phyloP scores from a whole-genome alignment of 257 asterid genomes.

The Salvia hispanica region DNA sequence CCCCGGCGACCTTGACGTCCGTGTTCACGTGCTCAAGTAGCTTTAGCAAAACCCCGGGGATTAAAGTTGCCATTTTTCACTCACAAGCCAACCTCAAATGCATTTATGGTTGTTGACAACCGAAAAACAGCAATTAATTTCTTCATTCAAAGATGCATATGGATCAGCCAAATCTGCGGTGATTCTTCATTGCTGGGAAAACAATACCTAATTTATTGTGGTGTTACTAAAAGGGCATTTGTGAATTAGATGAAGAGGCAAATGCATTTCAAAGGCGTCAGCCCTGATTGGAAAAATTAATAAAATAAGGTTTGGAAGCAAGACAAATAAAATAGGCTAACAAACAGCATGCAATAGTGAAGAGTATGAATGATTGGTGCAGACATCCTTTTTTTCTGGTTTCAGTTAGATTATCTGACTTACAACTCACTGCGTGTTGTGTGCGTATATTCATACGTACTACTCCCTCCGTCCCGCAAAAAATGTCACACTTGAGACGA shows the following conservation, averaged over 20 bases:
- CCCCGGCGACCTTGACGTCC: slow-evolving; percentile 92
- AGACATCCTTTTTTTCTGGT: slow-evolving; percentile 28
- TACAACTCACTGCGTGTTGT: slow-evolving; percentile 22
- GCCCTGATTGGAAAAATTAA: slow-evolving; percentile 36
- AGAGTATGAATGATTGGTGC: slow-evolving; percentile 45
- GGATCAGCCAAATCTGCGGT: slow-evolving; percentile 26
- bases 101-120: too few relatives aligned
- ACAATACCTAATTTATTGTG: slow-evolving; percentile 31
- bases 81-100: slow-evolving; percentile 30
- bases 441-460: neutral
- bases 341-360: slow-evolving; percentile 27
- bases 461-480: too few relatives aligned
- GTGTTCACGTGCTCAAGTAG: slow-evolving; percentile 98
- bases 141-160: slow-evolving; percentile 1
- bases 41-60: slow-evolving; percentile 91
- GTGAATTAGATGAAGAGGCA: slow-evolving; percentile 25
- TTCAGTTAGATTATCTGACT: slow-evolving; percentile 20
- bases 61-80: slow-evolving; percentile 74
- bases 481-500: too few relatives aligned
- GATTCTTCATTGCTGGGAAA: slow-evolving; percentile 6
- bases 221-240: slow-evolving; percentile 21
- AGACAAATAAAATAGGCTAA: slow-evolving; percentile 26
- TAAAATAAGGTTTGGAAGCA: slow-evolving; percentile 1
- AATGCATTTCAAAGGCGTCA: slow-evolving; percentile 19
- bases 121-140: neutral